phyloP scores from a whole-genome alignment of 2,329 filamentous ascomycete species.

The Diaporthe batatas region DNA sequence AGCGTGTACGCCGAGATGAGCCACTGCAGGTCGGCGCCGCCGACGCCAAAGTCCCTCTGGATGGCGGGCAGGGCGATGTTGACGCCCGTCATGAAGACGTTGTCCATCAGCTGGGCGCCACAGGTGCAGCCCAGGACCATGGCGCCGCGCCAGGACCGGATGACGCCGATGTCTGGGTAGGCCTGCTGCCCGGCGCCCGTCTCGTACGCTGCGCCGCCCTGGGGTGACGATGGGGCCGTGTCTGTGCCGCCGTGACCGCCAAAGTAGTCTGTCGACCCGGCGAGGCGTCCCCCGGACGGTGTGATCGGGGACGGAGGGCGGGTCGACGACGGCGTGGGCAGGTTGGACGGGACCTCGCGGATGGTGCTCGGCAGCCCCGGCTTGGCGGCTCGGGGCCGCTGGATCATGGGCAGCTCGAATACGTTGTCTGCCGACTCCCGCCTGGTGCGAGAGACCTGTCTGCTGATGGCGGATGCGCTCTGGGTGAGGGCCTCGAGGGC shows the following conservation, averaged over 20 bases:
- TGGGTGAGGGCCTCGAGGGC: conserved; percentile 33
- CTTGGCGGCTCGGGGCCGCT: conserved; percentile 35
- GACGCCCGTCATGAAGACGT: conserved; percentile 58
- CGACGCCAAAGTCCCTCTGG: conserved; percentile 47
- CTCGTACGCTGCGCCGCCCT: conserved; percentile 30
- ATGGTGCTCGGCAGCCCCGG: conserved; percentile 35
- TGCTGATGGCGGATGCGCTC: conserved; percentile 36
- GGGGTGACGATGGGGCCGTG: conserved; percentile 12
- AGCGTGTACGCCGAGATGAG: conserved; percentile 57
- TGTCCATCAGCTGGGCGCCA: conserved; percentile 58
- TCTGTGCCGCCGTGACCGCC: not conserved
- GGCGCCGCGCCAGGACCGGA: conserved; percentile 53
- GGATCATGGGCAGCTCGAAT: conserved; percentile 38
- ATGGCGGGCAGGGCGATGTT: conserved; percentile 58
- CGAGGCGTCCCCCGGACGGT: conserved; percentile 1
- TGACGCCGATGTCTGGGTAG: conserved; percentile 42
- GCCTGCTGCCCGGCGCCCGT: conserved; percentile 21
- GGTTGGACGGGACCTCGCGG: conserved; percentile 36
- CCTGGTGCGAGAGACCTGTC: conserved; percentile 13
- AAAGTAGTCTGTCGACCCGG: conserved; percentile 18
- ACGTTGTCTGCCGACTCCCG: conserved; percentile 36
- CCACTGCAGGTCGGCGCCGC: conserved; percentile 55
- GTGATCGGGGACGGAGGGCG: conserved; percentile 27
- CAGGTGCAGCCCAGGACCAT: conserved; percentile 56
- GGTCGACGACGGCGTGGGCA: conserved; percentile 35